Conservation (phyloP, 345 rosid species). For the Zanthoxylum bungeanum region DNA sequence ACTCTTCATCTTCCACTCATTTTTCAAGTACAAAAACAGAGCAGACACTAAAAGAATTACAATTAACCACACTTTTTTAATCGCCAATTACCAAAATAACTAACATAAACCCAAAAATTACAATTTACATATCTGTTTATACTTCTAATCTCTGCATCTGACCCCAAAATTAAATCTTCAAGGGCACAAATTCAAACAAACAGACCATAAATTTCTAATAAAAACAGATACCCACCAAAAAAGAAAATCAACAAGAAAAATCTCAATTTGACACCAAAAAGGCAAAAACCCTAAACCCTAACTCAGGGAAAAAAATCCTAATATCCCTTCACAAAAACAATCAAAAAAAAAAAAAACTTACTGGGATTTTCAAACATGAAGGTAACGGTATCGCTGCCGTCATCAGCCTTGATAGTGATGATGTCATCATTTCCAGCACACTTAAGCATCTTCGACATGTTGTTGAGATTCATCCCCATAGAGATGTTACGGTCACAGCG, state of each 20-base stretch:
- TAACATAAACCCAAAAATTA: not conserved
- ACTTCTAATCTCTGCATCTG: not conserved
- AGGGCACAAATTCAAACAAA: not conserved
- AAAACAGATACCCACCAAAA: not conserved
- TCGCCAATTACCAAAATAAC: not conserved
- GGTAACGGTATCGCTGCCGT: too few species aligned
- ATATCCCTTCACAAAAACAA: not conserved
- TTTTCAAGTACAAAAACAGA: too few species aligned
- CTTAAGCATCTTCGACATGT: too few species aligned
- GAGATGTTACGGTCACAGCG: too few species aligned
- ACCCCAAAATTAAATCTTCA: not conserved
- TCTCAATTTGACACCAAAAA: not conserved
- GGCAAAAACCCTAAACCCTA: slow-evolving; percentile 9
- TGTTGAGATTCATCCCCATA: too few species aligned
- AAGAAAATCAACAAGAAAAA: not conserved
- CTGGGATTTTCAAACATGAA: slow-evolving; percentile 98
- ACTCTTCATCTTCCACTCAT: not conserved
- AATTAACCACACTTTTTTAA: not conserved
- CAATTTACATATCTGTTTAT: not conserved
- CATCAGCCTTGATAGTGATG: too few species aligned
- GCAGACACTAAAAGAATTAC: not conserved
- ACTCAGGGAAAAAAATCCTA: not conserved
- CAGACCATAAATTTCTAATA: not conserved
- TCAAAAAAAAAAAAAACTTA: slow-evolving; percentile 27
- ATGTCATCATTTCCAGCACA: too few species aligned